Conservation (phyloP, 306 rosid genomes). For the Citrullus amarus region DNA sequence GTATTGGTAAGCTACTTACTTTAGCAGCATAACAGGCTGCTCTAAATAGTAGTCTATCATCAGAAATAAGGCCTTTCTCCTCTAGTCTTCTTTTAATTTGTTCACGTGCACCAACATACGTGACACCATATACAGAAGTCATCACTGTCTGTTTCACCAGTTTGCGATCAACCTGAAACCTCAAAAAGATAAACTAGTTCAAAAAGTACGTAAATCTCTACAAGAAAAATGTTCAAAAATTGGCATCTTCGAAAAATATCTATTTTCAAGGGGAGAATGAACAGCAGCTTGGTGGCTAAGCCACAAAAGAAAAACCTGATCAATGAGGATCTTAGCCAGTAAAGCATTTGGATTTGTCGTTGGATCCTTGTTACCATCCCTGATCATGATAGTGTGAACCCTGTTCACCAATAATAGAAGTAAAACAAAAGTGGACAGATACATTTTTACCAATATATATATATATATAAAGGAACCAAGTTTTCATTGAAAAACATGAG, state of each 20-base stretch:
- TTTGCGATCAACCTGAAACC: conserved; percentile 73
- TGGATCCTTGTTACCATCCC: conserved; percentile 62
- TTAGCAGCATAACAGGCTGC: conserved; percentile 83
- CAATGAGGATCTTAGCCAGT: conserved; percentile 51
- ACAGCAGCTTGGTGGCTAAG: neutral
- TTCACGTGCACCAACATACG: conserved; percentile 78
- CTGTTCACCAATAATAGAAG: conserved; percentile 25
- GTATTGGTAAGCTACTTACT: conserved; percentile 30
- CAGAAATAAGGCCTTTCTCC: conserved; percentile 69
- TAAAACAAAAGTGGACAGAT: neutral
- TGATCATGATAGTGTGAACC: conserved; percentile 67
- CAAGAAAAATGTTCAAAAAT: neutral
- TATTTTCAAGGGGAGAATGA: conserved; percentile 1
- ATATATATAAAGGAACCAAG: neutral
- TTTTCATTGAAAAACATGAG: neutral
- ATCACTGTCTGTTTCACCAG: conserved; percentile 83
- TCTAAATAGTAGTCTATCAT: conserved; percentile 47
- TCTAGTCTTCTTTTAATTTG: conserved; percentile 75
- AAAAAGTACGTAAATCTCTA: neutral
- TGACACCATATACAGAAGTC: conserved; percentile 91
- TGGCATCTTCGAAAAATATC: neutral
- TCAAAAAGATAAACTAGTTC: conserved; percentile 16
- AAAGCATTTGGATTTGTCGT: conserved; percentile 44
- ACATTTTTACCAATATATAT: neutral
- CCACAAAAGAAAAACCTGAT: conserved; percentile 40